phyloP scores from a whole-genome alignment of 257 asterid species.

The Scutellaria minor region DNA sequence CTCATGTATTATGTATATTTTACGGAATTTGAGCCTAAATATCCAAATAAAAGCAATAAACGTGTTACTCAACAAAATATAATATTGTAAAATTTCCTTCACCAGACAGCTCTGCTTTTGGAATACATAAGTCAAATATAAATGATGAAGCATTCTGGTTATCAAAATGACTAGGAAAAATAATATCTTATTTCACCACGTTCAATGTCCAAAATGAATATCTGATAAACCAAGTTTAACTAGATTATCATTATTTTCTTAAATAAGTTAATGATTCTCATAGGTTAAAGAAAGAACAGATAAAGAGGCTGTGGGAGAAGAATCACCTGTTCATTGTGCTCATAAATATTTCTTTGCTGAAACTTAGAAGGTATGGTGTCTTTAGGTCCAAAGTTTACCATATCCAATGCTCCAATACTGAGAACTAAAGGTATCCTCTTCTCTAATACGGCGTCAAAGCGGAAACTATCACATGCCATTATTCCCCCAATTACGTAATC shows the following conservation, averaged over 20 bases:
- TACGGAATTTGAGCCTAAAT: neutral
- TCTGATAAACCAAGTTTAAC: conserved; percentile 5
- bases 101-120: neutral
- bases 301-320: conserved; percentile 17
- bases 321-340: conserved; percentile 85
- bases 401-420: conserved; percentile 94
- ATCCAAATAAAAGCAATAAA: conserved; percentile 8
- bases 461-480: conserved; percentile 89
- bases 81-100: neutral
- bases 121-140: neutral
- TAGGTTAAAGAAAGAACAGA: conserved; percentile 23
- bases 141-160: conserved; percentile 21
- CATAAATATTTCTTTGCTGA: conserved; percentile 69
- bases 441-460: conserved; percentile 81
- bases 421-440: conserved; percentile 87
- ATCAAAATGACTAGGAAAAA: conserved; percentile 22
- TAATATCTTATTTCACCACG: conserved; percentile 8
- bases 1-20: neutral
- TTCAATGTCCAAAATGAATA: neutral
- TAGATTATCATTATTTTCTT: neutral
- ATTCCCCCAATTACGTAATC: conserved; percentile 91
- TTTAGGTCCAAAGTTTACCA: conserved; percentile 93
- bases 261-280: conserved; percentile 15
- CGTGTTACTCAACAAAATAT: conserved; percentile 19
- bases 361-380: conserved; percentile 70